Conservation (phyloP, 805 yeast genomes). For the Komagataella pastoris region DNA sequence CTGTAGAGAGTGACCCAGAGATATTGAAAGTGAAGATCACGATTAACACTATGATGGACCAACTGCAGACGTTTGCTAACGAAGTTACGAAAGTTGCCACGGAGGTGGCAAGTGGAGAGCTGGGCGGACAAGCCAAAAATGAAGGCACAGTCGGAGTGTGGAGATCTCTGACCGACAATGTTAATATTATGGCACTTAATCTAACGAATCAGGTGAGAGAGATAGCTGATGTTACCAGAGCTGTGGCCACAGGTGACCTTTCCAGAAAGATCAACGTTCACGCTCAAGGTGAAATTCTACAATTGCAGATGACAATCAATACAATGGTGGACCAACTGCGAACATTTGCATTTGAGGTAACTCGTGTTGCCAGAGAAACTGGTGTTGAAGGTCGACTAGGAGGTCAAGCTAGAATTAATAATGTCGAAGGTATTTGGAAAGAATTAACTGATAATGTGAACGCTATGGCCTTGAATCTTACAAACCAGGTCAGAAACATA, state of each 20-base stretch:
- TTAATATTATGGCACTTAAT: slow-evolving; percentile 80
- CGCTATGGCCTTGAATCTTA: slow-evolving; percentile 80
- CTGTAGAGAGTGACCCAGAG: slow-evolving; percentile 65
- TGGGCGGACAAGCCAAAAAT: slow-evolving; percentile 81
- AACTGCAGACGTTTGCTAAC: slow-evolving; percentile 64
- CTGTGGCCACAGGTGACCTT: slow-evolving; percentile 79
- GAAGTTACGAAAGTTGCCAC: slow-evolving; percentile 82
- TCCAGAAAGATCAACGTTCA: slow-evolving; percentile 77
- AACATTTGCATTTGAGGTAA: slow-evolving; percentile 75
- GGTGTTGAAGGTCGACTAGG: slow-evolving; percentile 85
- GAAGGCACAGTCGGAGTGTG: slow-evolving; percentile 83
- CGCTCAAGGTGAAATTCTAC: slow-evolving; percentile 84
- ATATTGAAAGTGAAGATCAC: slow-evolving; percentile 69
- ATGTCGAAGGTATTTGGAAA: slow-evolving; percentile 81
- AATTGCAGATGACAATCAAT: slow-evolving; percentile 75
- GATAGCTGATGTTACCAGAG: slow-evolving; percentile 80
- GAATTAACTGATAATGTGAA: slow-evolving; percentile 78
- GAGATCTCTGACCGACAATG: slow-evolving; percentile 74
- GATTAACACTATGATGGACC: slow-evolving; percentile 83
- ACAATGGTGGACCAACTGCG: slow-evolving; percentile 81
- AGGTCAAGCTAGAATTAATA: slow-evolving; percentile 72
- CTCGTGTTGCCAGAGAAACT: slow-evolving; percentile 78
- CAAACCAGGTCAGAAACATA: slow-evolving; percentile 79
- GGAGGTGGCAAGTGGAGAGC: slow-evolving; percentile 80
- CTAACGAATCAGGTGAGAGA: slow-evolving; percentile 81